phyloP scores from a whole-genome alignment of 148 eudicot genomes.

The Heliosperma pusillum region DNA sequence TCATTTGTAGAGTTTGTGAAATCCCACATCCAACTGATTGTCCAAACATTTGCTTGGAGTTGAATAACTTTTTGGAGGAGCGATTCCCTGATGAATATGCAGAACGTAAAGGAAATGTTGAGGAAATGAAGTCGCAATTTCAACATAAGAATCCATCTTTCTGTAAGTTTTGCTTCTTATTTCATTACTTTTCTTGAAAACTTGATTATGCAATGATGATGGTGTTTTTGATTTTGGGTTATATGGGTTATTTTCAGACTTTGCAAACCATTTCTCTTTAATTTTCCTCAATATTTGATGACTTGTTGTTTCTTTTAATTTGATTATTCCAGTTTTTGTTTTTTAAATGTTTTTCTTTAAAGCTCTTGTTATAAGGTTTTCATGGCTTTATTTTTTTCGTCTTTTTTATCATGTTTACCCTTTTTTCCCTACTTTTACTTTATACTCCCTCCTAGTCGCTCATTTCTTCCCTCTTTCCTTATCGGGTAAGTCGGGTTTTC shows the following conservation, averaged over 20 bases:
- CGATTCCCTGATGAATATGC: conserved; percentile 51
- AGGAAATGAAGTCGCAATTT: conserved; percentile 32
- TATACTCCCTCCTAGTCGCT: too few relatives aligned
- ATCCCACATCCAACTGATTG: conserved; percentile 51
- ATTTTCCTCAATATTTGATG: background rate
- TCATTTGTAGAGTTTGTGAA: conserved; percentile 62
- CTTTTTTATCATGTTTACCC: too few relatives aligned
- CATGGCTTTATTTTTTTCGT: too few relatives aligned
- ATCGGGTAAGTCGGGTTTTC: too few relatives aligned
- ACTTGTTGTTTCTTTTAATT: background rate
- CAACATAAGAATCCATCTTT: conserved; percentile 34
- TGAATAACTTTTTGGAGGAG: conserved; percentile 62
- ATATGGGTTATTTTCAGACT: too few relatives aligned
- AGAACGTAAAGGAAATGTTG: conserved; percentile 33
- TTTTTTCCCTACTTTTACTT: too few relatives aligned
- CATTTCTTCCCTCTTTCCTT: too few relatives aligned
- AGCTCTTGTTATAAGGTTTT: too few relatives aligned
- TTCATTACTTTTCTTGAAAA: background rate
- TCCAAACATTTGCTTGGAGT: conserved; percentile 69
- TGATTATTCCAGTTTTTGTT: too few relatives aligned
- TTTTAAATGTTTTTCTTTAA: too few relatives aligned
- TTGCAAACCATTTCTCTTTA: too few relatives aligned
- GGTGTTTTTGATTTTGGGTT: background rate
- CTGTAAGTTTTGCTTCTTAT: conserved; percentile 31
- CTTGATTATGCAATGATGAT: background rate